These are phyloP conservation scores for Linnemannia hyalina DNA, from an alignment of 192 early-diverging fungal species.

Conservation along the genomic window DNA sequence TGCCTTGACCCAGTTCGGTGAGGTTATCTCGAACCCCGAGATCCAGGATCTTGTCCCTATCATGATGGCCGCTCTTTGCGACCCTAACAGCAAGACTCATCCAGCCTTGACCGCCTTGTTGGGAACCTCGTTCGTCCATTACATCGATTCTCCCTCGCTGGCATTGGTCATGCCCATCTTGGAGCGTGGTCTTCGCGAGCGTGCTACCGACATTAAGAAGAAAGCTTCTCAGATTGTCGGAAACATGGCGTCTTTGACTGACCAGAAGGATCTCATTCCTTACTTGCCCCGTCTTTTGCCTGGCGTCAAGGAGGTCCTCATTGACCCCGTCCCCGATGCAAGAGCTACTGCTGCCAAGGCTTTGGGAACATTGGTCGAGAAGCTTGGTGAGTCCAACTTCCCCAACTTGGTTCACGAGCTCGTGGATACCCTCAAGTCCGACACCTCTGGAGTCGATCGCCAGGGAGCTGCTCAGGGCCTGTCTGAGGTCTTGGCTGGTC, in stretches of 20 bases:
- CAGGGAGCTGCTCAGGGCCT: constrained; percentile 98
- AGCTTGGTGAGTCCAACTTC: constrained; percentile 94
- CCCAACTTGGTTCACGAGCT: constrained; percentile 92
- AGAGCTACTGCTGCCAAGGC: constrained; percentile 95
- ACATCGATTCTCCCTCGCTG: constrained; percentile 96
- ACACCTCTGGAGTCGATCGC: constrained; percentile 93
- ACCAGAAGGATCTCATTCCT: constrained; percentile 92
- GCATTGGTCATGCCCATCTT: constrained; percentile 96
- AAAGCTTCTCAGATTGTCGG: constrained; percentile 98
- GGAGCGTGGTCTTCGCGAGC: constrained; percentile 90
- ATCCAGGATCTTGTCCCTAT: constrained; percentile 92
- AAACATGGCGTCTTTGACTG: constrained; percentile 96
- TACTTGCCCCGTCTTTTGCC: constrained; percentile 90
- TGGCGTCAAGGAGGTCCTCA: constrained; percentile 88
- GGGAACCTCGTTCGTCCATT: constrained; percentile 97
- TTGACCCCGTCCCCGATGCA: constrained; percentile 97
- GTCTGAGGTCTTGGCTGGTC: constrained; percentile 91
- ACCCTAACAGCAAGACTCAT: constrained; percentile 90
- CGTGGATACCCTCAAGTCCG: constrained; percentile 86
- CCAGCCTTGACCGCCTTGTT: constrained; percentile 87
- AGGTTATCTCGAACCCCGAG: constrained; percentile 98
- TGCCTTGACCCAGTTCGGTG: constrained; percentile 89
- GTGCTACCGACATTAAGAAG: constrained; percentile 93
- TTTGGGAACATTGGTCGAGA: constrained; percentile 91
- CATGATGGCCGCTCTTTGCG: constrained; percentile 86